Conservation (phyloP, 148 eudicot genomes). For the Arbutus unedo region DNA sequence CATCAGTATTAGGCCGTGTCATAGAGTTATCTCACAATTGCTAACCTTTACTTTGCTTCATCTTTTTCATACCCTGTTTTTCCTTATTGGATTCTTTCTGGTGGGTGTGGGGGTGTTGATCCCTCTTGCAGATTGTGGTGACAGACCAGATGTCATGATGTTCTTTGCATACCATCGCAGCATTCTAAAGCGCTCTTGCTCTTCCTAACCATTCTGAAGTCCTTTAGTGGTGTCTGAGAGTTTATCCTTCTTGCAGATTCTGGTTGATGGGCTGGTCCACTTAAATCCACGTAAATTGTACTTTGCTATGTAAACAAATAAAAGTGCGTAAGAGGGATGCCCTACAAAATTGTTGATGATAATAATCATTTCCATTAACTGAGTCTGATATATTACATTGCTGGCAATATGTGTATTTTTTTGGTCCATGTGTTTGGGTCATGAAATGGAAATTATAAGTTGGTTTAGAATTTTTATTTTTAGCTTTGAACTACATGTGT, state of each 20-base stretch:
- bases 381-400: no score
- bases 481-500: background rate
- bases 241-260: background rate
- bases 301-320: background rate
- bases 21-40: no score
- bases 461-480: background rate
- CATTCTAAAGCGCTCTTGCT: no score
- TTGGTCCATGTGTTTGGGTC: background rate
- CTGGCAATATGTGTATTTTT: no score
- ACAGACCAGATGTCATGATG: no score
- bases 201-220: no score
- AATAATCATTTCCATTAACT: background rate
- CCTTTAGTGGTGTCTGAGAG: background rate
- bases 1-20: no score
- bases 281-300: background rate
- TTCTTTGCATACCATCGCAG: no score
- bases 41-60: no score
- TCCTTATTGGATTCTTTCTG: background rate
- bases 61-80: no score
- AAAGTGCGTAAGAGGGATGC: background rate
- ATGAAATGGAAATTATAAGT: background rate
- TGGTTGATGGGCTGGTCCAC: no score
- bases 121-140: background rate
- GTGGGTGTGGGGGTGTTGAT: constrained; percentile 2
- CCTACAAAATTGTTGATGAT: background rate